Percentiles rank a stretch among this genome's conserved stretches.
These are phyloP conservation scores for Elongisporangium undulatum DNA, from an alignment of 352 stramenopile species.

Conservation along the genomic window DNA sequence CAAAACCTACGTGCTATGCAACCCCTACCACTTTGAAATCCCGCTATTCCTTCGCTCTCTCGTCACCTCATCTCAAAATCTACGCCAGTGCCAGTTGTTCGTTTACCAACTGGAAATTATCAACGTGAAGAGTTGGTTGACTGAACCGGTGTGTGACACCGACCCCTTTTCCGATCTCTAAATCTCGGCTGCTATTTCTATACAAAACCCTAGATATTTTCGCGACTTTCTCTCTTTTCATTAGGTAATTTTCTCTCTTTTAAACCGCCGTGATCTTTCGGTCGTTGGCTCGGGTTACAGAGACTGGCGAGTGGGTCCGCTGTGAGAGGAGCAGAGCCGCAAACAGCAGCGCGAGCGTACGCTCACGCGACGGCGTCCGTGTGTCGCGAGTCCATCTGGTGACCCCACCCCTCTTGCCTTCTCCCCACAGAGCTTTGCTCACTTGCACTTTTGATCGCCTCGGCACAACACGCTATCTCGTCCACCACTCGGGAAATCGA, in stretches of 20 bases:
- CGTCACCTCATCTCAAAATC: not conserved
- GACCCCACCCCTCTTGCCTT: not conserved
- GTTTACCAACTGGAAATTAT: not conserved
- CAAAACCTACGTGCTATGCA: not conserved
- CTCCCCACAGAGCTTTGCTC: not conserved
- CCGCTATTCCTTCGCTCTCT: not conserved
- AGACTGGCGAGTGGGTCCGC: not conserved
- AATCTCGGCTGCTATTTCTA: not conserved
- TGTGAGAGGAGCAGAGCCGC: not conserved
- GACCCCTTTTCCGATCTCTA: not conserved
- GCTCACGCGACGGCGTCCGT: not conserved
- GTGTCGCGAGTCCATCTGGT: not conserved
- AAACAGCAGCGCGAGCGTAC: not conserved
- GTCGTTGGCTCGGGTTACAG: not conserved
- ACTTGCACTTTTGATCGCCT: not conserved
- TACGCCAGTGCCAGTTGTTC: not conserved
- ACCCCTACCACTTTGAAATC: not conserved
- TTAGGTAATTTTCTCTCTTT: slow-evolving; percentile 1
- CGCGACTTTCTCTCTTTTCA: not conserved
- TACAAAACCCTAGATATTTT: not conserved
- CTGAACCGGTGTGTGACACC: not conserved
- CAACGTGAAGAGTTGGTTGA: not conserved
- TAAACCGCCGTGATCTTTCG: not conserved
- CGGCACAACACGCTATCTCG: not conserved
- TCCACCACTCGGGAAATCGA: not conserved